phyloP scores from a whole-genome alignment of 169 alveolate species.

The Neospora caninum region DNA sequence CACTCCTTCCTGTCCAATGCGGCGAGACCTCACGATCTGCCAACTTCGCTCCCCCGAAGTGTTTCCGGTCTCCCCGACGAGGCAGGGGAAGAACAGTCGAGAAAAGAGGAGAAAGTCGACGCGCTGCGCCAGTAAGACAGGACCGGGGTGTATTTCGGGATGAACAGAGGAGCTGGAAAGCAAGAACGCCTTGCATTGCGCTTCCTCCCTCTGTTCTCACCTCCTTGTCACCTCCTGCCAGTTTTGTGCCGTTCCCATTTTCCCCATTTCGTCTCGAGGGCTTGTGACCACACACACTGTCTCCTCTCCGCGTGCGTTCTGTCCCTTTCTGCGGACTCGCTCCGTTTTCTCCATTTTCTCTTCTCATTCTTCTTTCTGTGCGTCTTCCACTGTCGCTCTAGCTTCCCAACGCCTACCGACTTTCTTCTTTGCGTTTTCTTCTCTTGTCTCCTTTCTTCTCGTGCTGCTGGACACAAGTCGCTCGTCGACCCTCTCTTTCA shows the following conservation, averaged over 20 bases:
- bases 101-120: background rate
- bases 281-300: background rate
- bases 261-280: background rate
- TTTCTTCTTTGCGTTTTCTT: background rate
- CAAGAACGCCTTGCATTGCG: background rate
- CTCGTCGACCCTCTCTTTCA: background rate
- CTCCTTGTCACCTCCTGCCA: background rate
- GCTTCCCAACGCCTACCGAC: background rate
- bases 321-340: background rate
- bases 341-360: background rate
- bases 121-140: background rate
- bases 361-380: background rate
- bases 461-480: background rate
- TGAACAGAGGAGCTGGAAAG: no score
- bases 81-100: background rate
- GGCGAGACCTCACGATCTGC: constrained; percentile 2
- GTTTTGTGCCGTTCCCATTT: background rate
- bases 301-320: background rate
- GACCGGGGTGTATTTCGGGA: no score
- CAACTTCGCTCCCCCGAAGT: background rate
- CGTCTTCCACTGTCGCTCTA: background rate
- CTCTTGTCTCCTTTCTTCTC: background rate
- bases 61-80: background rate
- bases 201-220: background rate
- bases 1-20: constrained; percentile 13